Conservation (phyloP, 495 filamentous ascomycete species). For the Opeltia flavorubescens region DNA sequence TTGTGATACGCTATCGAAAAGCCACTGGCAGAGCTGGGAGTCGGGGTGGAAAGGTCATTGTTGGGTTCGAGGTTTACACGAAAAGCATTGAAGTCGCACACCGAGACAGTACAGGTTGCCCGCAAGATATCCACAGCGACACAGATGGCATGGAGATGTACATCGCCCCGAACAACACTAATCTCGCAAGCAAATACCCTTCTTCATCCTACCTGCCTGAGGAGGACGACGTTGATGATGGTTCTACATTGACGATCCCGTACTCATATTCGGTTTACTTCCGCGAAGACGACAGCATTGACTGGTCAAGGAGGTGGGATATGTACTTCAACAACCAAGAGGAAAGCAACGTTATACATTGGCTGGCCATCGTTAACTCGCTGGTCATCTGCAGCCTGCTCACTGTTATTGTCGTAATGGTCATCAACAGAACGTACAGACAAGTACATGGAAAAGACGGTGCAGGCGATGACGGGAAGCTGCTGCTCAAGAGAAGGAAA, state of each 20-base stretch:
- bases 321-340: slow-evolving; percentile 88
- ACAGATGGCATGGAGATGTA: slow-evolving; percentile 53
- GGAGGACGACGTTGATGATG: slow-evolving; percentile 46
- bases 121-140: slow-evolving; percentile 46
- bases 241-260: slow-evolving; percentile 59
- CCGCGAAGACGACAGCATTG: slow-evolving; percentile 66
- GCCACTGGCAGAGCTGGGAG: slow-evolving; percentile 55
- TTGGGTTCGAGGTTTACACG: slow-evolving; percentile 86
- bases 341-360: slow-evolving; percentile 73
- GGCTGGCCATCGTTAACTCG: slow-evolving; percentile 87
- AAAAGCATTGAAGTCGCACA: slow-evolving; percentile 62
- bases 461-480: slow-evolving; percentile 53
- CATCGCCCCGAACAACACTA: slow-evolving; percentile 46
- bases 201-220: slow-evolving; percentile 45
- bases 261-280: slow-evolving; percentile 93
- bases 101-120: slow-evolving; percentile 49
- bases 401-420: slow-evolving; percentile 73
- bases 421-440: slow-evolving; percentile 75
- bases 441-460: slow-evolving; percentile 54
- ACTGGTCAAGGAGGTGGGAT: slow-evolving; percentile 85
- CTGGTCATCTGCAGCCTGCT: slow-evolving; percentile 73
- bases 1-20: slow-evolving; percentile 71
- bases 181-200: slow-evolving; percentile 39
- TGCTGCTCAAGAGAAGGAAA: slow-evolving; percentile 33
- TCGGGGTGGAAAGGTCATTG: slow-evolving; percentile 66